phyloP scores from a whole-genome alignment of 345 rosid species.

The Eucalyptus pumila region DNA sequence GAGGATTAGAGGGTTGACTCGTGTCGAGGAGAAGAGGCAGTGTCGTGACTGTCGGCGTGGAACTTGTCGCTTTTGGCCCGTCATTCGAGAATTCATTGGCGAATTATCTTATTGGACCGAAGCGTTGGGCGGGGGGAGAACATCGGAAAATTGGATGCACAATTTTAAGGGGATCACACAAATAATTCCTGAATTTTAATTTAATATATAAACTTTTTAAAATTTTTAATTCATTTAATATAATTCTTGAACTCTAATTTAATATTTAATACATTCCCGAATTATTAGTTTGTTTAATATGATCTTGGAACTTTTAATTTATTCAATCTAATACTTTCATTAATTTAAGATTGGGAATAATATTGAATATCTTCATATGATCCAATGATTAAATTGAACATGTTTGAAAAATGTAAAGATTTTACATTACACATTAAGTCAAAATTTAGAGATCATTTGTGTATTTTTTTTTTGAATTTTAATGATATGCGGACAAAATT shows the following conservation, averaged over 20 bases:
- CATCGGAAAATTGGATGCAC: neutral
- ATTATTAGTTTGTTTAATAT: too few species aligned
- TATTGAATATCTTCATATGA: accelerated
- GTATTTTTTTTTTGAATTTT: too few species aligned
- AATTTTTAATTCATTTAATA: accelerated
- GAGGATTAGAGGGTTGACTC: neutral
- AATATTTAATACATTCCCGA: too few species aligned
- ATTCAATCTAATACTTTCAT: accelerated
- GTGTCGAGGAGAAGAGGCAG: neutral
- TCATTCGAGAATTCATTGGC: neutral
- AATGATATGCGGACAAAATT: neutral
- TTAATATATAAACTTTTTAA: too few species aligned
- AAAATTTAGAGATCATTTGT: too few species aligned
- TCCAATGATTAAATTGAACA: accelerated
- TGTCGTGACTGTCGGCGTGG: neutral
- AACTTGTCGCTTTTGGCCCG: neutral
- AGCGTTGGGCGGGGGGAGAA: neutral
- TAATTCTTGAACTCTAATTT: accelerated
- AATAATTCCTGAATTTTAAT: too few species aligned
- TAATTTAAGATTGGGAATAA: accelerated
- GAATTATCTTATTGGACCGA: neutral
- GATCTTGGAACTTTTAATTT: accelerated
- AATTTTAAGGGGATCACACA: too few species aligned
- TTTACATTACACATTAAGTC: too few species aligned
- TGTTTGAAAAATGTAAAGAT: accelerated